These are phyloP conservation scores for Chytridiales sp. DNA, from an alignment of 371 early-diverging fungal genomes.

Conservation along the genomic window DNA sequence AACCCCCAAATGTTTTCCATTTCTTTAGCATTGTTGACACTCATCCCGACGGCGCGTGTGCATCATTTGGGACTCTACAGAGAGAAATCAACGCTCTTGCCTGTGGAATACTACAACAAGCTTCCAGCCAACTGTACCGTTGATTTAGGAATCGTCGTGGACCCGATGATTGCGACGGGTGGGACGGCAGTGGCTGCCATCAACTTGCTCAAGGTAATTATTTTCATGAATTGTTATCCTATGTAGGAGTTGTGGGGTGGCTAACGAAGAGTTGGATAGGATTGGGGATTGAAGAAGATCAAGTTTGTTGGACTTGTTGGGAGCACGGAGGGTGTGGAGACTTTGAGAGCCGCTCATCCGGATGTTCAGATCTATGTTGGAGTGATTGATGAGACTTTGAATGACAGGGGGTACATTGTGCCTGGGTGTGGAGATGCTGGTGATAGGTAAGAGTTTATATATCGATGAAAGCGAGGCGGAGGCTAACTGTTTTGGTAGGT, in stretches of 20 bases:
- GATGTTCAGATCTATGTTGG: slow-evolving; percentile 71
- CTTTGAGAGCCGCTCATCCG: slow-evolving; percentile 65
- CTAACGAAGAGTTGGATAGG: slow-evolving; percentile 32
- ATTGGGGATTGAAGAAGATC: slow-evolving; percentile 77
- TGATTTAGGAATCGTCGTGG: slow-evolving; percentile 73
- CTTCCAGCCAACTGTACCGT: slow-evolving; percentile 67
- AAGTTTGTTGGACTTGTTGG: slow-evolving; percentile 68
- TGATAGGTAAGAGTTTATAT: slow-evolving; percentile 54
- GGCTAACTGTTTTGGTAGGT: too few relatives aligned
- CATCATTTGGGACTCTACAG: slow-evolving; percentile 81
- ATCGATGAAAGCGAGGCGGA: too few relatives aligned
- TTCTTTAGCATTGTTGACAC: slow-evolving; percentile 57
- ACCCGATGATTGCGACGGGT: slow-evolving; percentile 85
- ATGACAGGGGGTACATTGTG: slow-evolving; percentile 41
- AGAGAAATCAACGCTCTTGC: slow-evolving; percentile 77
- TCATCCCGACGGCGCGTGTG: slow-evolving; percentile 73
- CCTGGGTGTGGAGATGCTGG: slow-evolving; percentile 71
- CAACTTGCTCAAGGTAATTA: slow-evolving; percentile 65
- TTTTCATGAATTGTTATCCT: too few relatives aligned
- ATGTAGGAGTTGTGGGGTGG: not conserved
- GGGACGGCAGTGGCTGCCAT: slow-evolving; percentile 80
- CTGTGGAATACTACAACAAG: slow-evolving; percentile 94
- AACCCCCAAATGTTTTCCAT: not conserved
- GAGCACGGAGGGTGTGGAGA: slow-evolving; percentile 61
- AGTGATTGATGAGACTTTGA: slow-evolving; percentile 69